phyloP scores from a whole-genome alignment of 169 alveolate genomes.

The Eimeria necatrix region DNA sequence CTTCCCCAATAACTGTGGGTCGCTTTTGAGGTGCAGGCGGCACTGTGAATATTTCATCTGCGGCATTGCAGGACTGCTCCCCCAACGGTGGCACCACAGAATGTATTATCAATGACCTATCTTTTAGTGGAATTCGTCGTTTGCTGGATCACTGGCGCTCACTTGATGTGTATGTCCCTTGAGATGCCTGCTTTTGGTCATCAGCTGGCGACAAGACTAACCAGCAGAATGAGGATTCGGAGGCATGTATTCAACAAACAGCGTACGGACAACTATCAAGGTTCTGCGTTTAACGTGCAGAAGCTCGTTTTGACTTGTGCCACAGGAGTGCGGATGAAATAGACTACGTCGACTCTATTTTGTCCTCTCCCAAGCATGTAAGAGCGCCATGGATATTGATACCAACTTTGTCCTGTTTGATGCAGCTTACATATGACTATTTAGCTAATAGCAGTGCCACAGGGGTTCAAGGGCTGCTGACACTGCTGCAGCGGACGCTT shows the following conservation, averaged over 20 bases:
- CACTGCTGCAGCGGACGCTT: not conserved
- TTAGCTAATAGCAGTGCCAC: not conserved
- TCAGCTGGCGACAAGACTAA: too few relatives aligned
- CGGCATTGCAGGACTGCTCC: slow-evolving; percentile 9
- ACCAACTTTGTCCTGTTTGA: not conserved
- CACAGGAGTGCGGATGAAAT: slow-evolving; percentile 24
- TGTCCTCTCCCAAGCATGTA: slow-evolving; percentile 22
- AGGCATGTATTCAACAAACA: too few relatives aligned
- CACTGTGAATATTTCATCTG: not conserved
- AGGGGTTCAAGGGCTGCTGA: not conserved
- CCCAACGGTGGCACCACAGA: slow-evolving; percentile 50
- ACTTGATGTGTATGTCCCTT: slow-evolving; percentile 40
- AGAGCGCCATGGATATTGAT: not conserved
- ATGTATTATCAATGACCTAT: slow-evolving; percentile 30
- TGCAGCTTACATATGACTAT: not conserved
- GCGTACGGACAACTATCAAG: too few relatives aligned
- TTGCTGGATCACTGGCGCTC: slow-evolving; percentile 56
- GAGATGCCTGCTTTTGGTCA: not conserved
- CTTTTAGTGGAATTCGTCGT: slow-evolving; percentile 19
- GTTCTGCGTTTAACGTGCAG: too few relatives aligned
- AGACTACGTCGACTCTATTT: slow-evolving; percentile 50
- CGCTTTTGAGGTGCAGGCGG: not conserved
- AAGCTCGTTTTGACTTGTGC: not conserved
- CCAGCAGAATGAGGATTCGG: too few relatives aligned
- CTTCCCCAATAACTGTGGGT: not conserved